Evolutionary conservation across 2,329 filamentous ascomycete species (phyloP).

Genomic region (Talaromyces sp.): DNA sequence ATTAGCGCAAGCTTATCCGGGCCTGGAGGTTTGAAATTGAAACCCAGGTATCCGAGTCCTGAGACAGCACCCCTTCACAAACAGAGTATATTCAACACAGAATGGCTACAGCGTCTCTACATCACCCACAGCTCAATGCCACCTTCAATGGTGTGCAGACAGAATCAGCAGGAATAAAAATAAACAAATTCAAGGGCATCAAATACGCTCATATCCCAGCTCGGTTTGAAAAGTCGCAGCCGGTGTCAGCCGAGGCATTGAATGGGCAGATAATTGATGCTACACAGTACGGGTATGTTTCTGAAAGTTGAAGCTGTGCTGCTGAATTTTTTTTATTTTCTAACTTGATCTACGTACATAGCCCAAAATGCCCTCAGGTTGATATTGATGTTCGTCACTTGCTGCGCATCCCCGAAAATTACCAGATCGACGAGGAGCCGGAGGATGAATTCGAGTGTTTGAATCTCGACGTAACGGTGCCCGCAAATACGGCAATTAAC

Average conservation of each 20-base stretch:
- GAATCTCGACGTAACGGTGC: slow-evolving; percentile 38
- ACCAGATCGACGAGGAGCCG: slow-evolving; percentile 20
- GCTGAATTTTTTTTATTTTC: background rate
- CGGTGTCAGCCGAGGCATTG: slow-evolving; percentile 15
- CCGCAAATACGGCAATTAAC: slow-evolving; percentile 1
- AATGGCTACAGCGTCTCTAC: slow-evolving; percentile 19
- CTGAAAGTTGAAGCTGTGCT: background rate
- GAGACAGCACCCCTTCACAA: background rate
- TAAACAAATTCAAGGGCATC: slow-evolving; percentile 26
- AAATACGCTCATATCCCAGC: slow-evolving; percentile 25
- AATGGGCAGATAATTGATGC: slow-evolving; percentile 27
- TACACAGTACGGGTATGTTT: slow-evolving; percentile 24
- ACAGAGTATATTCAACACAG: background rate
- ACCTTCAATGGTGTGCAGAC: slow-evolving; percentile 21
- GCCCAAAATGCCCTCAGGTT: slow-evolving; percentile 39
- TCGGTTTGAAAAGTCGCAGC: slow-evolving; percentile 24
- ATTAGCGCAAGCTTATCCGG: background rate
- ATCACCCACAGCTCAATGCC: slow-evolving; percentile 20
- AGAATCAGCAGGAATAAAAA: slow-evolving; percentile 6
- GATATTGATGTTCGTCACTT: slow-evolving; percentile 38
- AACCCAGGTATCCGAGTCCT: background rate
- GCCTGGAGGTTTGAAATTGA: background rate
- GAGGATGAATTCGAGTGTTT: slow-evolving; percentile 42
- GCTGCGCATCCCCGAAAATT: slow-evolving; percentile 36
- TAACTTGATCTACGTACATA: slow-evolving; percentile 12